Percentiles rank a stretch among this genome's conserved stretches.
phyloP scores from a whole-genome alignment of 176 grass and related monocot species.

The Chrysopogon serrulatus region DNA sequence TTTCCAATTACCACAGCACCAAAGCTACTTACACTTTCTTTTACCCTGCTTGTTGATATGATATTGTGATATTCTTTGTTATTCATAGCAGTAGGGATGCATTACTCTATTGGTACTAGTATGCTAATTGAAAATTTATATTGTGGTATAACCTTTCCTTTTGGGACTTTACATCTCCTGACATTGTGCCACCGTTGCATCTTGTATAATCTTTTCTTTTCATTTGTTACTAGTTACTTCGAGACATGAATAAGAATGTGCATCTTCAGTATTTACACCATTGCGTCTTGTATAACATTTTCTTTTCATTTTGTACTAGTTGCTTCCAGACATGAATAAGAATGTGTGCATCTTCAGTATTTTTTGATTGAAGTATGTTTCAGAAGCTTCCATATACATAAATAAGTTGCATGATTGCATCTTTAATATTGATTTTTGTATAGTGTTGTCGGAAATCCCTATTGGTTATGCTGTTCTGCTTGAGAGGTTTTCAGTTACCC shows the following conservation, averaged over 20 bases:
- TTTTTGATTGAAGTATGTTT: not conserved
- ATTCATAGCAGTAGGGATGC: not conserved
- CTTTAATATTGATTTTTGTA: not conserved
- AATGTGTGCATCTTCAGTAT: not conserved
- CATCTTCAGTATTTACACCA: no score
- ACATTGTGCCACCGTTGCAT: not conserved
- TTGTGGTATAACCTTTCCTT: not conserved
- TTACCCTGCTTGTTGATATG: not conserved
- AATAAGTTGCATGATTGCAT: not conserved
- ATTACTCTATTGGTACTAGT: not conserved
- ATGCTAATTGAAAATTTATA: slow-evolving; percentile 6
- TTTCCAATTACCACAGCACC: not conserved
- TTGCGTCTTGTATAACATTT: not conserved
- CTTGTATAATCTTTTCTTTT: not conserved
- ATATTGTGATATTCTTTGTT: not conserved
- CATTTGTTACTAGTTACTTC: no score
- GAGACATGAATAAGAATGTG: no score
- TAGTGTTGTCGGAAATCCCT: not conserved
- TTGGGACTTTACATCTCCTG: not conserved
- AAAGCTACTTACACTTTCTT: not conserved
- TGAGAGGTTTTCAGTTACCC: slow-evolving; percentile 7
- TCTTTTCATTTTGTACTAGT: not conserved
- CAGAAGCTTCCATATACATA: not conserved
- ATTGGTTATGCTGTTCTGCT: not conserved
- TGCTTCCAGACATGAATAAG: not conserved